Evolutionary conservation across 225 moss, liverwort and hornwort species (phyloP).

Genomic region (Neckera pumila): DNA sequence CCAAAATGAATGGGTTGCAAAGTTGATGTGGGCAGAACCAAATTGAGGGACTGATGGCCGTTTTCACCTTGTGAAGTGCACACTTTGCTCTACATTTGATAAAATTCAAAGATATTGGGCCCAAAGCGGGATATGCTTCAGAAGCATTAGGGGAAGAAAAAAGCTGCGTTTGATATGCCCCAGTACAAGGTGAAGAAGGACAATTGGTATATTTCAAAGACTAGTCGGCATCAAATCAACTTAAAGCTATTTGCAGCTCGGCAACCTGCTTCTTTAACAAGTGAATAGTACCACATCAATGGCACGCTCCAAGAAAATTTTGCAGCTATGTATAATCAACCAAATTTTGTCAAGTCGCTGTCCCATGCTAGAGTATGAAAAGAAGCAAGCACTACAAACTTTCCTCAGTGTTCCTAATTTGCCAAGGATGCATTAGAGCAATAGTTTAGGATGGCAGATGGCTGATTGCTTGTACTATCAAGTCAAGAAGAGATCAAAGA

Average conservation of each 20-base stretch:
- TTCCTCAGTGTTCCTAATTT: no score
- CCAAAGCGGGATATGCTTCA: background rate
- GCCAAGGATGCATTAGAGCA: no score
- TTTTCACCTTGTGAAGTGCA: background rate
- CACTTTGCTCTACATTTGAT: background rate
- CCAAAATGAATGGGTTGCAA: background rate
- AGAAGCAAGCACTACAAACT: no score
- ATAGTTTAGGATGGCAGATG: no score
- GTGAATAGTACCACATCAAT: fast-evolving
- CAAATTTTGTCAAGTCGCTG: background rate
- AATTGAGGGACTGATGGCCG: background rate
- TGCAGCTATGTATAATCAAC: background rate
- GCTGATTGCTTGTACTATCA: no score
- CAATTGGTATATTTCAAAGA: background rate
- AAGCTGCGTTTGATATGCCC: background rate
- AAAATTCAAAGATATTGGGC: background rate
- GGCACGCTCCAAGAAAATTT: background rate
- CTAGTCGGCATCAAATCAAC: background rate
- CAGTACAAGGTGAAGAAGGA: background rate
- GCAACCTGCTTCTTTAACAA: background rate
- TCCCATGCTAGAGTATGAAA: background rate
- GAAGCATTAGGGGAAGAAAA: background rate
- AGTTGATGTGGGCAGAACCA: background rate
- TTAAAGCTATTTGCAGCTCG: background rate
- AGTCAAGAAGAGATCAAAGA: background rate